A percentile compares a stretch with the other conserved stretches of the same genome.
These are phyloP conservation scores for Colletotrichum noveboracense DNA, from an alignment of 2,329 filamentous ascomycete species.

Conservation along the genomic window DNA sequence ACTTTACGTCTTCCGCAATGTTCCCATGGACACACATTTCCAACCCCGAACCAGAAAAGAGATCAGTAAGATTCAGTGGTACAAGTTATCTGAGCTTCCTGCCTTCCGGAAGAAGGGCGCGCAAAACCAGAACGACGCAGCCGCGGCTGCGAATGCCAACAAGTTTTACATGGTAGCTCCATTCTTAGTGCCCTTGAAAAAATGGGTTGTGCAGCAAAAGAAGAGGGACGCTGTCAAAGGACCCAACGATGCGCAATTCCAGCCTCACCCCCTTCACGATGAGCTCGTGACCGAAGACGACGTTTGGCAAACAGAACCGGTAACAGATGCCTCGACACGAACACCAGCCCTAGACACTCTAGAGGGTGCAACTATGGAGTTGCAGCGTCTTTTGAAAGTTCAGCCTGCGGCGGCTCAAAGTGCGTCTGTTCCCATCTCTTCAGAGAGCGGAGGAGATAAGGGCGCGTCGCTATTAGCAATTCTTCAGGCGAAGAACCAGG, in stretches of 20 bases:
- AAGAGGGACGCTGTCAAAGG: conserved; percentile 67
- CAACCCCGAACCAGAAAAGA: conserved; percentile 93
- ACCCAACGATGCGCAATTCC: conserved; percentile 43
- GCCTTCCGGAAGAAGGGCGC: conserved; percentile 74
- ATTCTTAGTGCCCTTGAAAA: conserved; percentile 83
- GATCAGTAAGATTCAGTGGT: conserved; percentile 97
- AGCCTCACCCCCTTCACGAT: conserved; percentile 52
- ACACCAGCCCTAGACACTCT: conserved; percentile 50
- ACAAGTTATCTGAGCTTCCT: conserved; percentile 85
- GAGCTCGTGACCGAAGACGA: conserved; percentile 70
- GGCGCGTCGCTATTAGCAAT: conserved; percentile 60
- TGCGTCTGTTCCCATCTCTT: conserved; percentile 37
- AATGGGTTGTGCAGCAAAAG: conserved; percentile 88
- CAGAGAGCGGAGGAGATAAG: conserved; percentile 42
- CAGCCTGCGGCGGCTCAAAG: conserved; percentile 58
- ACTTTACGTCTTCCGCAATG: conserved; percentile 88
- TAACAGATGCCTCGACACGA: conserved; percentile 31
- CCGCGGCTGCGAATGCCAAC: conserved; percentile 67
- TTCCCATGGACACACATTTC: conserved; percentile 87
- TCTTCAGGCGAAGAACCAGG: conserved; percentile 43
- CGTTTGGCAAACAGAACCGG: conserved; percentile 44
- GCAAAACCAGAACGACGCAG: conserved; percentile 59
- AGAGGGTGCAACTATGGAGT: conserved; percentile 55
- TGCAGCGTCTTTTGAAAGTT: conserved; percentile 61
- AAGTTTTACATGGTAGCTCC: conserved; percentile 99